These are phyloP conservation scores for Meripilus lineatus DNA, from an alignment of 1,284 basidiomycete species.

Conservation along the genomic window DNA sequence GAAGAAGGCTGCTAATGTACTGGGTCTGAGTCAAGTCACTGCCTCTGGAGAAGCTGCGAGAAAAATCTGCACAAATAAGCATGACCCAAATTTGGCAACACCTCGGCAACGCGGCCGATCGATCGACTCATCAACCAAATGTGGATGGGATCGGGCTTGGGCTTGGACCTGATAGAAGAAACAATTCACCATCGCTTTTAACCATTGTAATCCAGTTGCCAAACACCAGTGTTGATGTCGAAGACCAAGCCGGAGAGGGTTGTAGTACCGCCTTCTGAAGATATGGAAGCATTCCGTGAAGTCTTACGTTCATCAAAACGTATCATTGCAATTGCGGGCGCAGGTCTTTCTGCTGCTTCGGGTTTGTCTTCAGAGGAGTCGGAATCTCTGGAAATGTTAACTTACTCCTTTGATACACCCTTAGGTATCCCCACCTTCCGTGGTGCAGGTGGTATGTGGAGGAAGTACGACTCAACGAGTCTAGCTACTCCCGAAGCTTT, in stretches of 20 bases:
- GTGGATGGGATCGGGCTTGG: too few relatives aligned
- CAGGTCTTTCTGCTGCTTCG: constrained; percentile 54
- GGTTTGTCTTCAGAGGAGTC: constrained; percentile 26
- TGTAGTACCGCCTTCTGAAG: neutral
- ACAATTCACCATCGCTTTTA: too few relatives aligned
- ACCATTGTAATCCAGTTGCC: too few relatives aligned
- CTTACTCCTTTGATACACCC: neutral
- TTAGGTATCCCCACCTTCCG: constrained; percentile 60
- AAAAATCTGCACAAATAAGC: neutral
- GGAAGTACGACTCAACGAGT: constrained; percentile 27
- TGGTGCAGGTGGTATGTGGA: constrained; percentile 39
- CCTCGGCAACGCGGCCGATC: neutral
- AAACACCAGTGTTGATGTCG: too few relatives aligned
- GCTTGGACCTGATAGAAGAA: too few relatives aligned
- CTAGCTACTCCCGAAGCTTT: constrained; percentile 40
- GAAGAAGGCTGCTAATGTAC: neutral
- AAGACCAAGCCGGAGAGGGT: too few relatives aligned
- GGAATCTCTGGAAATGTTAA: neutral
- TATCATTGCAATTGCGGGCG: constrained; percentile 53
- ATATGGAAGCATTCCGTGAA: constrained; percentile 5
- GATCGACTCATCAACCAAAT: too few relatives aligned
- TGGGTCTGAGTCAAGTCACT: neutral
- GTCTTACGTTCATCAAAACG: constrained; percentile 34
- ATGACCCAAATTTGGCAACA: neutral
- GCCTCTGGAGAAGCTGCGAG: neutral